These are phyloP conservation scores for Cubamyces sp. DNA, from an alignment of 768 basidiomycete species.

Conservation along the genomic window DNA sequence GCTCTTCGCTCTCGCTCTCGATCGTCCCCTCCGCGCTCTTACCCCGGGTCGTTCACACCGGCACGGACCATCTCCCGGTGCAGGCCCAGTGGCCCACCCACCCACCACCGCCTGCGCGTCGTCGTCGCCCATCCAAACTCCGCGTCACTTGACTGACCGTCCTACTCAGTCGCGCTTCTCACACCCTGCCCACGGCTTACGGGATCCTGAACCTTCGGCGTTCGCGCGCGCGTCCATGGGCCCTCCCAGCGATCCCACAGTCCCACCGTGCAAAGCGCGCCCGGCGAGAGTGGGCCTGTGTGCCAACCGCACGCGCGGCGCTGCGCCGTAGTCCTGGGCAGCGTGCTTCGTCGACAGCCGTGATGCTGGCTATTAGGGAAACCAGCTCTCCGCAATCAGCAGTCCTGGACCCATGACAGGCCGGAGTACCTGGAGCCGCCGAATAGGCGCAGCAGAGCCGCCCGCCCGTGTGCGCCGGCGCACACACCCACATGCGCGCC, in stretches of 20 bases:
- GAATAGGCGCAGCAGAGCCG: background rate
- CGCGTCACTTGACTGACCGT: constrained; percentile 29
- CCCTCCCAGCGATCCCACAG: background rate
- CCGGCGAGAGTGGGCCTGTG: background rate
- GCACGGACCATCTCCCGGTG: constrained; percentile 21
- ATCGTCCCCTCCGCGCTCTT: background rate
- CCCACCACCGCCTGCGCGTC: background rate
- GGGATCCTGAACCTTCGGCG: constrained; percentile 7
- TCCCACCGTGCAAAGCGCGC: background rate
- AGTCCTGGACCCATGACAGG: background rate
- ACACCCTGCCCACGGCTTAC: constrained; percentile 9
- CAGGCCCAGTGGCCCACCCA: background rate
- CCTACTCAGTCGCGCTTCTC: constrained; percentile 12
- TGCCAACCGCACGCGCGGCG: background rate
- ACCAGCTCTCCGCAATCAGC: background rate
- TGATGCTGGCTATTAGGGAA: too few relatives aligned
- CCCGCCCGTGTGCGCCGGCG: background rate
- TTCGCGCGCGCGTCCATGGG: background rate
- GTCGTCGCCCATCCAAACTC: constrained; percentile 21
- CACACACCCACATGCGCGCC: too few relatives aligned
- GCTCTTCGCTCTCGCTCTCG: background rate
- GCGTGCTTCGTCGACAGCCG: too few relatives aligned
- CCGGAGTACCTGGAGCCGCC: background rate
- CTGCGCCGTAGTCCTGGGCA: too few relatives aligned
- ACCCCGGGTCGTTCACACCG: constrained; percentile 19